Base-by-base conservation (phyloP, 192 early-diverging fungal genomes). In the Neocallimastix lanati region DNA sequence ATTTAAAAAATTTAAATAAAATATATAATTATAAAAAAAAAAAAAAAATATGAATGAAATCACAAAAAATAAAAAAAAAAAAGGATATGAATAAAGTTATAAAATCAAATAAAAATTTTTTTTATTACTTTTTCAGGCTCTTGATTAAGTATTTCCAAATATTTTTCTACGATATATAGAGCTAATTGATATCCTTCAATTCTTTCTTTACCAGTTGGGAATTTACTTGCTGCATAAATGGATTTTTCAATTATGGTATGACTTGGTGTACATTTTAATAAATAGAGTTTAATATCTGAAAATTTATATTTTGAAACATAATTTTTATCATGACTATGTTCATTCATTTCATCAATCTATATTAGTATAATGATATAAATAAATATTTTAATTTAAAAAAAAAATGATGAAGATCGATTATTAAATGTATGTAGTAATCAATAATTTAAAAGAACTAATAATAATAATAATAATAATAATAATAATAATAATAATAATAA, bases 161-260 rank as follows among this genome's bases (percentile, higher is more conserved):
- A 50, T 30, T 81, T 85, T 30, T 88, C 84, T 14, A 86, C 80
- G 28, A 89, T 82, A 76, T 84, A 81, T 28, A 86, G 82, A 14
- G 89, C 91, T 80, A 88, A 83, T 79, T 86, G 86, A 78, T 92
- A 88, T 3, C 90, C 89, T 3, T 84, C 82, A 28, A 92, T 83
- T n/a, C 88, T 85, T 76, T 93, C 91, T 12, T 85, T 85, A 12
- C 91, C 92, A 67, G 84, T 84, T 0, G 91, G 86, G 78, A 91
- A 86, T 28, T 83, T 82, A 77, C 87, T 88, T 1, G 88, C 92
- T 6, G 89, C 81, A 25, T 86, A 86, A 76, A 88, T 83, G 50
- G 86, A 83, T 28, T 85, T 86, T 79, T 86, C 85, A 77, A 92
- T 83, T 0, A 88, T 86, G 12, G 81, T 81, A 35, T 88, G 84